Base-by-base conservation (phyloP, 371 early-diverging fungal genomes). In the Saksenaea vasiformis region DNA sequence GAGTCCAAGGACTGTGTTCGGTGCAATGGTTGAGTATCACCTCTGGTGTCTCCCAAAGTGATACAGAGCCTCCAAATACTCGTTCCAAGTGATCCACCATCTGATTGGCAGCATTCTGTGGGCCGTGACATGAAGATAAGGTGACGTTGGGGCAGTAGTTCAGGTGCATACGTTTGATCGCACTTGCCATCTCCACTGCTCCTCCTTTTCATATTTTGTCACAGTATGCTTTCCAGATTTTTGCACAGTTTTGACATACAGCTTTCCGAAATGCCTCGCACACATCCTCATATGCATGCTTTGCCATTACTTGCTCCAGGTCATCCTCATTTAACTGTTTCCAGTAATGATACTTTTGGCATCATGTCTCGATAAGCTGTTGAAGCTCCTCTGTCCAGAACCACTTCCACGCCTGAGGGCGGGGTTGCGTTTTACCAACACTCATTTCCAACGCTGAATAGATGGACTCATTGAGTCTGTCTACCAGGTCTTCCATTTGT, bases 311-410 rank as follows among this genome's bases (percentile, higher is more conserved):
- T 27, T 53, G 36, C 47, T 56, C 62, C 14, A 62, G 11, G 62
- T 54, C 55, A 62, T 31, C 31, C 31, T 62, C 24, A 22, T 26
- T 17, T 3, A 10, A 26, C 14, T 28, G 24, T 5, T 17, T 26
- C 59, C 60, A 65, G 37, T 43, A 39, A 26, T 43, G 22, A 54
- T 64, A 43, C 15, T 26, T 15, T 19, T 24, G 27, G 27, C 59
- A 34, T 53, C 59, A 54, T 27, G 43, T 19, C 26, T 53, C 56
- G 0, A 54, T 60, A 24, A 60, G 39, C 14, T 28, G 55, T 41
- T 65, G 60, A 2, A 65, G 60, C 4, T 58, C 15, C 27, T 59
- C 44, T 10, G 31, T 65, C 60, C 66, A 65, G 31, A 65, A 65
- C 60, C 56, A 59, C 28, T 60, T 60, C 34, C 34, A 31, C 7